Evolutionary conservation across 2,329 filamentous ascomycete species (phyloP).

Genomic region (Pseudophaeomoniella oleicola): DNA sequence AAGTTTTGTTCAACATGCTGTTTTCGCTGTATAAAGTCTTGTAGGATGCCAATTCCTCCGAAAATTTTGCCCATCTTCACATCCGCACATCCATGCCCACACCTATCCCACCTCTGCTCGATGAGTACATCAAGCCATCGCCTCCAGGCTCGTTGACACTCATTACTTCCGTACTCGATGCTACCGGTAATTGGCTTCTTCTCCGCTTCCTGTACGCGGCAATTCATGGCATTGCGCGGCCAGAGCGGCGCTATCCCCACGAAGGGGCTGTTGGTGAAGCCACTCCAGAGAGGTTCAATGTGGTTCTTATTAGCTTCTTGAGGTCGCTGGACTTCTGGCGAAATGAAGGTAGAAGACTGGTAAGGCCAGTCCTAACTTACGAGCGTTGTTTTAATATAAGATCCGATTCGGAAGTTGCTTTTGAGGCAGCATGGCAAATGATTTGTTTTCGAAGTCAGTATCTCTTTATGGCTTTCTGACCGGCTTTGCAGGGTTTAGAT

Average conservation of each 20-base stretch:
- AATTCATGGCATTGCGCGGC: slow-evolving; percentile 15
- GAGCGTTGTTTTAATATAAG: background rate
- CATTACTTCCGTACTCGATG: slow-evolving; percentile 28
- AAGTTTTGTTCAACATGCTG: too few species aligned
- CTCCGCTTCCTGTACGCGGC: slow-evolving; percentile 36
- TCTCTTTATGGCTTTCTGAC: too few species aligned
- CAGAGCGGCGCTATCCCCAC: background rate
- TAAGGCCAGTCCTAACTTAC: too few species aligned
- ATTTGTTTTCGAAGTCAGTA: too few species aligned
- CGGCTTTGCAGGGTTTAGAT: slow-evolving; percentile 12
- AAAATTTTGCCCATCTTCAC: background rate
- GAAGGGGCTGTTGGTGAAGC: slow-evolving; percentile 14
- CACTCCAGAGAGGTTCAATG: slow-evolving; percentile 21
- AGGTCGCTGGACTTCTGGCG: slow-evolving; percentile 68
- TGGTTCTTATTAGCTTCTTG: slow-evolving; percentile 74
- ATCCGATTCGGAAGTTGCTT: slow-evolving; percentile 1
- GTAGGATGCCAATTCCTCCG: too few species aligned
- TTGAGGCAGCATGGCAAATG: too few species aligned
- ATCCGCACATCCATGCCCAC: slow-evolving; percentile 18
- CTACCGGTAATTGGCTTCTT: slow-evolving; percentile 42
- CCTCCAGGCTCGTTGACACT: slow-evolving; percentile 24
- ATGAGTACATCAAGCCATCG: slow-evolving; percentile 17
- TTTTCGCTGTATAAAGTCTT: too few species aligned
- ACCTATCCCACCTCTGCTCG: slow-evolving; percentile 23
- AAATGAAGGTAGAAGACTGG: slow-evolving; percentile 46